Evolutionary conservation across 805 yeast genomes (phyloP).

Genomic region (Wickerhamomyces sydowiorum): DNA sequence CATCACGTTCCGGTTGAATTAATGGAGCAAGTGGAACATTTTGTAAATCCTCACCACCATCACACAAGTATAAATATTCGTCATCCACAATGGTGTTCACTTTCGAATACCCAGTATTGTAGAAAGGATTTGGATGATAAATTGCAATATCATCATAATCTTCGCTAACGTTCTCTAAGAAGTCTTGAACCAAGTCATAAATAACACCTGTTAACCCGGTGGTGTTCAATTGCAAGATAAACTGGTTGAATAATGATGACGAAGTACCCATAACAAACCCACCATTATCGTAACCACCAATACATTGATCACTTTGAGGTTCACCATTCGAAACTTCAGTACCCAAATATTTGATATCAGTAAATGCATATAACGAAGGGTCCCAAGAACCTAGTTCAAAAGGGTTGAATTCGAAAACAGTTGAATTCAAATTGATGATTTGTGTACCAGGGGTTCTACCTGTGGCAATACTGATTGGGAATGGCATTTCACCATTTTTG

Average conservation of each 20-base stretch:
- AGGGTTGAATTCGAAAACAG: slow-evolving; percentile 60
- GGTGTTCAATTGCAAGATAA: slow-evolving; percentile 51
- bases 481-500: slow-evolving; percentile 60
- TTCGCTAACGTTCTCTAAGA: slow-evolving; percentile 40
- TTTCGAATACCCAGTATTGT: slow-evolving; percentile 33
- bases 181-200: slow-evolving; percentile 36
- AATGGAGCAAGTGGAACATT: slow-evolving; percentile 62
- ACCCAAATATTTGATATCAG: slow-evolving; percentile 66
- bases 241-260: slow-evolving; percentile 70
- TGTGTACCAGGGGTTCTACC: slow-evolving; percentile 60
- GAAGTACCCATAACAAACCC: slow-evolving; percentile 83
- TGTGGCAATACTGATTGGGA: slow-evolving; percentile 60
- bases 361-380: slow-evolving; percentile 59
- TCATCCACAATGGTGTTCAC: slow-evolving; percentile 32
- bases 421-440: slow-evolving; percentile 59
- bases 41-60: slow-evolving; percentile 69
- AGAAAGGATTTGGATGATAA: slow-evolving; percentile 69
- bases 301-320: slow-evolving; percentile 45
- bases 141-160: slow-evolving; percentile 64
- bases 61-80: slow-evolving; percentile 48
- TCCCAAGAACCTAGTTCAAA: slow-evolving; percentile 88
- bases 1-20: slow-evolving; percentile 49
- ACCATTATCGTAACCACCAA: slow-evolving; percentile 70
- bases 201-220: slow-evolving; percentile 44
- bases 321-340: slow-evolving; percentile 55